These are phyloP conservation scores for Ophiostoma sp. DNA, from an alignment of 2,329 filamentous ascomycete species.

Conservation along the genomic window DNA sequence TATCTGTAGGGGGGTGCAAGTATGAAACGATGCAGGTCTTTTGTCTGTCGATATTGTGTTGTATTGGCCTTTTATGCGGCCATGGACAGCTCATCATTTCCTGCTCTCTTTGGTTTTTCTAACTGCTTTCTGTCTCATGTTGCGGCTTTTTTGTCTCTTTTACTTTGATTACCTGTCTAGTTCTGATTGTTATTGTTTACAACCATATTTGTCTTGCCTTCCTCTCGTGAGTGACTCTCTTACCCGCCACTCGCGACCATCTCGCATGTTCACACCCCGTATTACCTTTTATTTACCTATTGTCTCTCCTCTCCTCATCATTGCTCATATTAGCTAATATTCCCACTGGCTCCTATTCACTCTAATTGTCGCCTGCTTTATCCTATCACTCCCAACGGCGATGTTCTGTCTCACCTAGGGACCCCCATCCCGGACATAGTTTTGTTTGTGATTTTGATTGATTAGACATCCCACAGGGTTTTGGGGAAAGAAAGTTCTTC, in stretches of 20 bases:
- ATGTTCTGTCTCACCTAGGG: conserved; percentile 9
- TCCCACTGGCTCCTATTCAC: background rate
- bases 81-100: conserved; percentile 15
- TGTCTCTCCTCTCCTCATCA: too few relatives aligned
- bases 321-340: background rate
- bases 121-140: background rate
- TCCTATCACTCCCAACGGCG: background rate
- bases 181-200: too few relatives aligned
- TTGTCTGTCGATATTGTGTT: conserved; percentile 6
- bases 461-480: background rate
- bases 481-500: background rate
- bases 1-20: background rate
- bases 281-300: too few relatives aligned
- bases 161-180: too few relatives aligned
- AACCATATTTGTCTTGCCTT: background rate
- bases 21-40: background rate
- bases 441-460: background rate
- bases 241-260: too few relatives aligned
- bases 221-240: background rate
- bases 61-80: conserved; percentile 11
- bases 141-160: background rate
- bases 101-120: background rate
- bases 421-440: background rate
- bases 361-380: background rate
- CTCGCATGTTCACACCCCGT: too few relatives aligned